Conservation (phyloP, 768 basidiomycete genomes). For the Rubroboletus satanas region DNA sequence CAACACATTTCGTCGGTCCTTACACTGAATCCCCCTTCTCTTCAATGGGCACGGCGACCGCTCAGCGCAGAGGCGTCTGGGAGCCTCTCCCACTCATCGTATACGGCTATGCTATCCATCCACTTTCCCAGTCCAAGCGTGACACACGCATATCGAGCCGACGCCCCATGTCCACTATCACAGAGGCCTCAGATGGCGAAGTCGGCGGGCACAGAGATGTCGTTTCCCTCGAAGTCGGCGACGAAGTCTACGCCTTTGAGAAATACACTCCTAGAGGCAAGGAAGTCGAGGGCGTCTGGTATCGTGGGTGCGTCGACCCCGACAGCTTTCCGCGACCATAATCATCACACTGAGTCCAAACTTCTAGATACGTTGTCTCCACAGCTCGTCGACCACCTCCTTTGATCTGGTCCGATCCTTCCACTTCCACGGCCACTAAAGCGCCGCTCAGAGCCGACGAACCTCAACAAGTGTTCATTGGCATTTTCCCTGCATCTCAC, state of each 20-base stretch:
- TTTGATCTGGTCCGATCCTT: constrained; percentile 65
- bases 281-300: constrained; percentile 83
- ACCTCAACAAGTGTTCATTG: constrained; percentile 85
- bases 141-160: constrained; percentile 59
- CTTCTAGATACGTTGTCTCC: constrained; percentile 76
- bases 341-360: background rate
- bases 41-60: constrained; percentile 19
- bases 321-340: background rate
- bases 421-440: constrained; percentile 33
- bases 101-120: constrained; percentile 91
- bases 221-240: constrained; percentile 87
- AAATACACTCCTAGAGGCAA: constrained; percentile 72
- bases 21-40: no score
- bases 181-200: constrained; percentile 54
- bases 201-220: constrained; percentile 66
- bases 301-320: constrained; percentile 72
- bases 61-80: constrained; percentile 47
- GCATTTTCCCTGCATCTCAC: constrained; percentile 90
- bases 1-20: background rate
- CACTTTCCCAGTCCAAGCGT: constrained; percentile 70
- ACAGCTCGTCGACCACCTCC: constrained; percentile 67
- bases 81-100: constrained; percentile 69
- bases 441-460: constrained; percentile 64
- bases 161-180: constrained; percentile 40
- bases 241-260: constrained; percentile 97